These are phyloP conservation scores for Ophiostoma sp. DNA, from an alignment of 2,329 filamentous ascomycete genomes.

Conservation along the genomic window DNA sequence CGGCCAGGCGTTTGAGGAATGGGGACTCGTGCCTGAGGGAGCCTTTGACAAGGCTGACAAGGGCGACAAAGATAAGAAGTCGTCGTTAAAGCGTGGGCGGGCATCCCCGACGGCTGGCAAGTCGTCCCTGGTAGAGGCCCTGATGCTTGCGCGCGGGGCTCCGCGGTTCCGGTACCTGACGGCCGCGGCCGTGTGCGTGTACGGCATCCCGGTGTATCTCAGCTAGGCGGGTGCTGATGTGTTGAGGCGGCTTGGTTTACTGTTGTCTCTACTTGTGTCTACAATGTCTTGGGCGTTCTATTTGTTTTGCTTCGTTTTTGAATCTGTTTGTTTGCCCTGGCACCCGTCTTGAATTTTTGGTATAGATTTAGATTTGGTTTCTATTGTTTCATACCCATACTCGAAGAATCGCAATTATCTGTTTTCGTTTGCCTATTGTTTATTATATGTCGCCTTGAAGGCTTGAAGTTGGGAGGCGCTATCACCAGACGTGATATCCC, in stretches of 20 bases:
- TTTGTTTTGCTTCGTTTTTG: background rate
- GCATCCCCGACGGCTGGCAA: conserved; percentile 21
- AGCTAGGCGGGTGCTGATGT: background rate
- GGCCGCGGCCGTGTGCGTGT: conserved; percentile 87
- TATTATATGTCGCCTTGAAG: no score
- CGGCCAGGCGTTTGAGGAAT: conserved; percentile 70
- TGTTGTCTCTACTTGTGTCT: background rate
- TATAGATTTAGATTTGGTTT: background rate
- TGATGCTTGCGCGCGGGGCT: conserved; percentile 66
- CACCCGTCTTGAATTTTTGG: background rate
- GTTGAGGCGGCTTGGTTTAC: no score
- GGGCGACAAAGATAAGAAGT: background rate
- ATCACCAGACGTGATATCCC: no score
- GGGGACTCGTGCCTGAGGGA: conserved; percentile 64
- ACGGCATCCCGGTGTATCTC: conserved; percentile 89
- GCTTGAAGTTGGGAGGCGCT: no score
- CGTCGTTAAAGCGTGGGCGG: background rate
- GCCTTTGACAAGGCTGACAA: conserved; percentile 36
- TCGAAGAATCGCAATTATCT: background rate
- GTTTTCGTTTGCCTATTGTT: background rate
- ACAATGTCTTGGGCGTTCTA: background rate
- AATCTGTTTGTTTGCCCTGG: background rate
- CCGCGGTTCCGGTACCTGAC: conserved; percentile 89
- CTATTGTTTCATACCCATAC: background rate
- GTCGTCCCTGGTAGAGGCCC: conserved; percentile 70